Base-by-base conservation (phyloP, 1,284 basidiomycete species). In the Paramarasmius palmivorus region DNA sequence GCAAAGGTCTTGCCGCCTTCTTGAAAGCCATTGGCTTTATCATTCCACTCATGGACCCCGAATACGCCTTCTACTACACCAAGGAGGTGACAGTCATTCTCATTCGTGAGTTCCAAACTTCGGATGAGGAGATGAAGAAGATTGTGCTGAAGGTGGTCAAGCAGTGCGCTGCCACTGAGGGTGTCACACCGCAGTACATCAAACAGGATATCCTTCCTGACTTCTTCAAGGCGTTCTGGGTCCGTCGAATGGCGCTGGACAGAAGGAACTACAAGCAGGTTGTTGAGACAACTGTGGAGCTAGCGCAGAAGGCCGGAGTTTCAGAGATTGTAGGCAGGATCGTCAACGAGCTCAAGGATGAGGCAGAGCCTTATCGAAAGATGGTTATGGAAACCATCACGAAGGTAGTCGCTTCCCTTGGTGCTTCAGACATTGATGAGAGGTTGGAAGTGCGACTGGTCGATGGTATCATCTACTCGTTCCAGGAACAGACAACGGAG, bases 371-470 rank as follows among this genome's bases (percentile, higher is more conserved):
- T 5, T 98, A 96, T 78, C 81, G 96, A 60, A 98, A 98, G 81
- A 99, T 99, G 97, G 95, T 98, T 39, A 99, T 99, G 96, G 97
- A 99, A 76, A 98, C 97, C 0, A 98, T 99, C 63, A 97, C 95
- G 20, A 97, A 98, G 69, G 97, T 99, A 36, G 82, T 99, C 29
- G 86, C 89, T 6, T 90, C 89, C 10, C 83, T 97, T 3, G 95
- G 97, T 53, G 93, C 96, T 2, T 93, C 95, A 1, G 97, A 99
- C 65, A 92, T 99, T 55, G 96, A 99, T 66, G 95, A 99, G 71
- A 83, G 95, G 48, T 78, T 99, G 45, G 96, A 99, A 73, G 86
- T 96, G 12, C 84, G 92, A 54, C 83, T 99, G 12, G 92, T 99
- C 32, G 97, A 99, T 66, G 96, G 97, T 45, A 96, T 99, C 71